Evolutionary conservation across 495 filamentous ascomycete species (phyloP), one percentile per base, ranked within the genome.

Genomic region (Penicillium canariense): DNA sequence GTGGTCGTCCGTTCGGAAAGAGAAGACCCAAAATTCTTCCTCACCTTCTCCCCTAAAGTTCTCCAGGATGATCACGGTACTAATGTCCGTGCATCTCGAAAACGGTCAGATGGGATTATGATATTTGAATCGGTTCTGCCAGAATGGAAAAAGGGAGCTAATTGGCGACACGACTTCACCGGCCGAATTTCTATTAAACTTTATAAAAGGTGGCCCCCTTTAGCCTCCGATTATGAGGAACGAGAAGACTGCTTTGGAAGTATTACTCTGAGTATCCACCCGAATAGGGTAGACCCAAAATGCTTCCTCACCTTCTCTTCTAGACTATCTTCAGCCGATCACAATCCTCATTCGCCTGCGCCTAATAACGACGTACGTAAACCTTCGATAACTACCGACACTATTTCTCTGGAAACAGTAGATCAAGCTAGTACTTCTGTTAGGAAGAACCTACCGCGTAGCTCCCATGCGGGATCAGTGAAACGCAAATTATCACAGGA

Each of bases 261-360:
- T 40, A n/a, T 39, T 48, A 23, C 22, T 30, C 23, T 54, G 23
- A 40, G 31, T 43, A 18, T 20, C 31, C 52, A 54, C 26, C 39
- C 22, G 44, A 36, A 42, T 26, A 27, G n/a, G 26, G 52, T 40
- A 27, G 52, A 54, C 52, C 30, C 14, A 30, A 48, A 54, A 54
- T 48, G n/a, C 52, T 54, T 54, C 44, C 42, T 48, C 44, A 10
- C 30, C 44, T 45, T 47, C 51, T 54, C 52, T 48, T 38, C 52
- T n/a, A 23, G 4, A 39, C 42, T 48, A 32, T 54, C 52, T 54
- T 54, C 42, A 42, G 52, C 52, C n/a, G 31, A 54, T 45, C 38
- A 53, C 39, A 44, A 20, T 7, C 27, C 38, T 45, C 39, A 53
- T 48, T 48, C 43, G 23, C 52, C 30, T 28, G 31, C 18, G 28